Evolutionary conservation across 2,329 filamentous ascomycete genomes (phyloP).

Genomic region (Hypoxylon sp.): DNA sequence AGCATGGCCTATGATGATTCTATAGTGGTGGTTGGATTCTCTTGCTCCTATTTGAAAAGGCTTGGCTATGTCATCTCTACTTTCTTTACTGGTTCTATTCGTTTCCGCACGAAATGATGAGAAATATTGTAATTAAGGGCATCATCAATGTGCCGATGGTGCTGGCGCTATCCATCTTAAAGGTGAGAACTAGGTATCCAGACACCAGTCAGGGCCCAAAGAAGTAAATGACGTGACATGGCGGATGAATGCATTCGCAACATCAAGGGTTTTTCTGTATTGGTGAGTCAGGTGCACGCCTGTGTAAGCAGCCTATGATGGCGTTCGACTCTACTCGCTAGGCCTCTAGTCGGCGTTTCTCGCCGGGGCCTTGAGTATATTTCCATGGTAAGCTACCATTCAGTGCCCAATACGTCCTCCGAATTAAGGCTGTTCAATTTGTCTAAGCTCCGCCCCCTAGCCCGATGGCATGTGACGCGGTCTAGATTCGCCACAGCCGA

Average conservation of each 20-base stretch:
- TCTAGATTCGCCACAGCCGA: constrained; percentile 13
- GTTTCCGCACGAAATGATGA: not conserved
- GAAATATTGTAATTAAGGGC: not conserved
- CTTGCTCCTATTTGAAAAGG: not conserved
- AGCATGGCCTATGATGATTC: not conserved
- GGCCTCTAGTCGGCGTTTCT: constrained; percentile 30
- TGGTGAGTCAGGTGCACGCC: constrained; percentile 6
- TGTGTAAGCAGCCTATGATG: constrained; percentile 17
- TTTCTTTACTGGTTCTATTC: not conserved
- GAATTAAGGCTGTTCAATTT: constrained; percentile 26
- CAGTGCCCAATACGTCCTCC: constrained; percentile 7
- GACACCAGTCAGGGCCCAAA: too few species aligned
- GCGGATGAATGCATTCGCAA: constrained; percentile 29
- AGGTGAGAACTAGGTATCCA: too few species aligned
- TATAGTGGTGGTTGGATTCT: not conserved
- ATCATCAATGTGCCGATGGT: not conserved
- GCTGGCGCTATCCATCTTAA: not conserved
- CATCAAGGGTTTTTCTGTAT: constrained; percentile 5
- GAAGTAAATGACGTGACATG: not conserved
- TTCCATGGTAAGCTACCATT: constrained; percentile 16
- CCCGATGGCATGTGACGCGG: constrained; percentile 13
- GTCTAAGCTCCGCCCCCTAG: constrained; percentile 24
- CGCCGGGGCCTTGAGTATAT: constrained; percentile 9
- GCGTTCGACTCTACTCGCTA: constrained; percentile 12
- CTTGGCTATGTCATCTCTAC: not conserved